phyloP scores from a whole-genome alignment of 352 stramenopile species.

The Stramenopiles sp. region DNA sequence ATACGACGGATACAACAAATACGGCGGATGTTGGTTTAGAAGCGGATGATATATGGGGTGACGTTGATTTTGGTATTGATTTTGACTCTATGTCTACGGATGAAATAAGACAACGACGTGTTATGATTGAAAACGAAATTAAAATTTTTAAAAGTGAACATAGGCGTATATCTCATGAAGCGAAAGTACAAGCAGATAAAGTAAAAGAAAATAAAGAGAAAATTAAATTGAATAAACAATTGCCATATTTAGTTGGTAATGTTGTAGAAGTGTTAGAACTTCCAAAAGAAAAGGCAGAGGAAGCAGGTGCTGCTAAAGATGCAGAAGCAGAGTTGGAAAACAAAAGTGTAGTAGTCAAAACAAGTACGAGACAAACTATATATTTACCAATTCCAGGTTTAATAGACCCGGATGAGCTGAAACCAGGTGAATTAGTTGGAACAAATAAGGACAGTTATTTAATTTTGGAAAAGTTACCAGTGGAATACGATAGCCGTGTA shows the following conservation, averaged over 20 bases:
- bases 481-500: constrained; percentile 95
- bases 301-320: constrained; percentile 74
- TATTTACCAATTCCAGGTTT: constrained; percentile 94
- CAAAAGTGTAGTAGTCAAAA: constrained; percentile 91
- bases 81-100: constrained; percentile 69
- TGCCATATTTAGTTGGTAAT: constrained; percentile 96
- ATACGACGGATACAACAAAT: too few species aligned
- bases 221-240: constrained; percentile 96
- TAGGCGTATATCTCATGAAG: constrained; percentile 86
- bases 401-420: constrained; percentile 75
- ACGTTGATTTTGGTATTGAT: constrained; percentile 56
- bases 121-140: constrained; percentile 86
- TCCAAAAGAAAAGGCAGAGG: constrained; percentile 70
- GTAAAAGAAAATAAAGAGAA: constrained; percentile 99
- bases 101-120: constrained; percentile 81
- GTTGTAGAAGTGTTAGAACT: constrained; percentile 73
- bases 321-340: constrained; percentile 65
- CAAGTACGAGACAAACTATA: constrained; percentile 90
- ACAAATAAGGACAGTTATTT: constrained; percentile 96
- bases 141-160: constrained; percentile 91
- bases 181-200: constrained; percentile 61
- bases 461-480: constrained; percentile 93
- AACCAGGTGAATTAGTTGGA: constrained; percentile 88
- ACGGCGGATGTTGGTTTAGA: constrained; percentile 24
- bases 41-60: constrained; percentile 44